Evolutionary conservation across 306 rosid species (phyloP).

Genomic region (Ormosia emarginata): DNA sequence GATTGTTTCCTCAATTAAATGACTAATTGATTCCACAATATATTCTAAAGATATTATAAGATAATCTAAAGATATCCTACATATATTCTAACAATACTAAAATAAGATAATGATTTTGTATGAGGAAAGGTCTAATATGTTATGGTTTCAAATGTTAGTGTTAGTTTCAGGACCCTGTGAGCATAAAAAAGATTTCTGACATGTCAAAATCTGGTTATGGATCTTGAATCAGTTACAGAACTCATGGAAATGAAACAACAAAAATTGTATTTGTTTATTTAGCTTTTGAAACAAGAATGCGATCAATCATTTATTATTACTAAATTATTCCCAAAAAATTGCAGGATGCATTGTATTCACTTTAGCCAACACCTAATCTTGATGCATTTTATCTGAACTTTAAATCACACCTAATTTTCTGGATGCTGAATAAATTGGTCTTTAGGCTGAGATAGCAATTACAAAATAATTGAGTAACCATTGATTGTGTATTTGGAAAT

Average conservation of each 20-base stretch:
- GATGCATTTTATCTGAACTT: neutral
- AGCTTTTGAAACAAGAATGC: neutral
- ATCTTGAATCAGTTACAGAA: slow-evolving; percentile 11
- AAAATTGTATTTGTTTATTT: neutral
- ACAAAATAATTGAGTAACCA: neutral
- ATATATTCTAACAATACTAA: neutral
- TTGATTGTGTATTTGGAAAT: slow-evolving; percentile 15
- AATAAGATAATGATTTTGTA: neutral
- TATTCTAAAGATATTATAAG: too few relatives aligned
- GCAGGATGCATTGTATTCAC: neutral
- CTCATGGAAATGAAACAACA: neutral
- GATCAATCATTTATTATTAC: neutral
- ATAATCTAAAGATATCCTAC: too few relatives aligned
- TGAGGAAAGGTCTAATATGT: neutral
- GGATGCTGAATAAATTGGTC: neutral
- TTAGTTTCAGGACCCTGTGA: neutral
- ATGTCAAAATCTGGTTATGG: neutral
- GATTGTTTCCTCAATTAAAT: too few relatives aligned
- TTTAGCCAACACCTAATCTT: neutral
- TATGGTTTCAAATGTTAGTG: slow-evolving; percentile 3
- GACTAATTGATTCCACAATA: too few relatives aligned
- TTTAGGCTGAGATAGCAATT: neutral
- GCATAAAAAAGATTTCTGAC: neutral
- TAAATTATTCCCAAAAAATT: neutral
- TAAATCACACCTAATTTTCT: slow-evolving; percentile 2